Evolutionary conservation across 2,329 filamentous ascomycete genomes (phyloP), one percentile per base, ranked within the genome.

Genomic region (Fusarium redolens): DNA sequence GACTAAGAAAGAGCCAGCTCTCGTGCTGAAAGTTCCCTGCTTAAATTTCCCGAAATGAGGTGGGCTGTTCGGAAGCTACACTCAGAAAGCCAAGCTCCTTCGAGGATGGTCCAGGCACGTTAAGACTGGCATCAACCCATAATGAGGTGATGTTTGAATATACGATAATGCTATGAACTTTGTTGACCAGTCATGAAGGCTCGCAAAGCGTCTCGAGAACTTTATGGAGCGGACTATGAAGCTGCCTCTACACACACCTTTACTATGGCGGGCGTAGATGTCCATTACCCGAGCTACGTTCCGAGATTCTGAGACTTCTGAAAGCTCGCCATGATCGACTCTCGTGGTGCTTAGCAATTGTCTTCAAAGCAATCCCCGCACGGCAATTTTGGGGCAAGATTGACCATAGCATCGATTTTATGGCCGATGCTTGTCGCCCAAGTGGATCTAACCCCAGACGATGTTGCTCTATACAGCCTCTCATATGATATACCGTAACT

Each of bases 91-190:
- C 57, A 61, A 38, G 38, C 68, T 55, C 54, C 28, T 38, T 50
- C 15, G 14, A 69, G 45, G 13, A 47, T 55, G 60, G 51, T n/a
- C 18, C 25, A 41, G 47, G 41, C 52, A 69, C 41, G 20, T 45
- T 28, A 31, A 44, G 44, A 54, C 70, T 41, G 63, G 61, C 30
- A 62, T 75, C 63, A 56, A 62, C 50, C 60, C 58, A 37, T 41
- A n/a, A 57, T 50, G 35, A 38, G 28, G 25, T 37, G 52, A 44
- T 50, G 20, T 13, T 20, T 14, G 37, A 51, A 30, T 48, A 7
- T 17, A 43, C 14, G 20, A 43, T 20, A 45, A 13, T 15, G 18
- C 28, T 37, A 17, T 51, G 52, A 71, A 70, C 56, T 70, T 70
- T 31, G 47, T 57, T 59, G 61, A 38, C 59, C 50, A 68, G 50